Evolutionary conservation across 129 eudicot genomes (phyloP), one percentile per base, ranked within the genome.

Genomic region (Arctium lappa): DNA sequence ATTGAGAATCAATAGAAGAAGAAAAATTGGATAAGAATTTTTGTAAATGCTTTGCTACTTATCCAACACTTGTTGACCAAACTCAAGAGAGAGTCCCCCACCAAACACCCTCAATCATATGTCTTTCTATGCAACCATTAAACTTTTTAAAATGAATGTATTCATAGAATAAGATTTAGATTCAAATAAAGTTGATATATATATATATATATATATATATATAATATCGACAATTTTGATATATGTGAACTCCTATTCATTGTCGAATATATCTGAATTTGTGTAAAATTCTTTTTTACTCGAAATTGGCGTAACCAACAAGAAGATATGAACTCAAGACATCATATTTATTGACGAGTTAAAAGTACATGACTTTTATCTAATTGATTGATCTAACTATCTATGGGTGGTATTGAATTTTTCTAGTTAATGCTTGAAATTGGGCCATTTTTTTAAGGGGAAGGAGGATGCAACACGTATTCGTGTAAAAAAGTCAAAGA

Each of bases 41-140:
- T 63, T 44, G 68, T 48, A 69, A 80, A 75, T 82, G 80, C 69
- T 68, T 65, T 82, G 38, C 76, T 11, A 75, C 81, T 83, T 76
- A 76, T 82, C 86, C 77, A 76, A 82, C 86, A 82, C 77, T 82
- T 82, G 86, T 76, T 81, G 22, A 46, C 72, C 72, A 82, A 30
- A 50, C 70, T 18, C 37, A 70, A 48, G 56, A 3, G 56, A 3
- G 33, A 34, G 74, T 31, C 81, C 79, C 84, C 63, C 31, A 73
- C 60, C 78, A 60, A 69, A 44, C 76, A 69, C 69, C 50, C 33
- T 4, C 1, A 33, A 48, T 60, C 68, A 5, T 16, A 60, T 60
- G 68, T n/a, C 68, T 60, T 60, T 60, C 27, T 22, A 9, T 60
- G 68, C 68, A 16, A 60, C 27, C 68, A 60, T 60, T n/a, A 29